These are phyloP conservation scores for Daphne laureola DNA, from an alignment of 441 rosid species.

Conservation along the genomic window DNA sequence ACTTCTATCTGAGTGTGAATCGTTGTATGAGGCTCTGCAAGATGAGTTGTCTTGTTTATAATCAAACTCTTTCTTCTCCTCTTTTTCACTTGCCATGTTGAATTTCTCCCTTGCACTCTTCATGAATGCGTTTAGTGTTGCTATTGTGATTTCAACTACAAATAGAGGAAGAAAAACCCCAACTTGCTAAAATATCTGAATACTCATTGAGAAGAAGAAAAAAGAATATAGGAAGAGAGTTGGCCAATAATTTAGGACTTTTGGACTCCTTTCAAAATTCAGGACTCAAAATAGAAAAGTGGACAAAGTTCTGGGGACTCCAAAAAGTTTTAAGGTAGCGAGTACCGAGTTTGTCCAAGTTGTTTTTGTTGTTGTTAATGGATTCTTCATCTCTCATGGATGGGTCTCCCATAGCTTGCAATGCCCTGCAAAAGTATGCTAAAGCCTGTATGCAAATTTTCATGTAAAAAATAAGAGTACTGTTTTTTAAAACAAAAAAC, in stretches of 20 bases:
- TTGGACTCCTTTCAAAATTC: slow-evolving; percentile 1
- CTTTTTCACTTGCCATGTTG: slow-evolving; percentile 62
- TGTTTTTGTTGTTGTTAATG: slow-evolving; percentile 16
- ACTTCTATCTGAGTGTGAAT: slow-evolving; percentile 31
- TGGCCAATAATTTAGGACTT: slow-evolving; percentile 2
- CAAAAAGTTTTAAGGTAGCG: not conserved
- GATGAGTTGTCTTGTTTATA: slow-evolving; percentile 15
- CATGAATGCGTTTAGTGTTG: slow-evolving; percentile 54
- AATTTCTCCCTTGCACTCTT: slow-evolving; percentile 49
- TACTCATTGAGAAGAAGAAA: not conserved
- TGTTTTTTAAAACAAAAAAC: not conserved
- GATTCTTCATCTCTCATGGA: slow-evolving; percentile 48
- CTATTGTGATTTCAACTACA: slow-evolving; percentile 54
- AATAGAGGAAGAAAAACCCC: not conserved
- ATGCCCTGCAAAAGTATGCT: slow-evolving; percentile 39
- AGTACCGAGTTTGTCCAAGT: slow-evolving; percentile 53
- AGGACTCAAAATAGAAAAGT: not conserved
- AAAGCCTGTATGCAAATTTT: slow-evolving; percentile 36
- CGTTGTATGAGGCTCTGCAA: slow-evolving; percentile 24
- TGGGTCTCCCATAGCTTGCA: slow-evolving; percentile 63
- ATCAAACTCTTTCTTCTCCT: slow-evolving; percentile 26
- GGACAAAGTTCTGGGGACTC: not conserved
- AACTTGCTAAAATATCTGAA: too few species aligned
- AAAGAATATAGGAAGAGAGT: slow-evolving; percentile 1
- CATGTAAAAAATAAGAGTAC: slow-evolving; percentile 5